Base-by-base conservation (phyloP, 345 rosid genomes). In the Schrenkiella parvula region DNA sequence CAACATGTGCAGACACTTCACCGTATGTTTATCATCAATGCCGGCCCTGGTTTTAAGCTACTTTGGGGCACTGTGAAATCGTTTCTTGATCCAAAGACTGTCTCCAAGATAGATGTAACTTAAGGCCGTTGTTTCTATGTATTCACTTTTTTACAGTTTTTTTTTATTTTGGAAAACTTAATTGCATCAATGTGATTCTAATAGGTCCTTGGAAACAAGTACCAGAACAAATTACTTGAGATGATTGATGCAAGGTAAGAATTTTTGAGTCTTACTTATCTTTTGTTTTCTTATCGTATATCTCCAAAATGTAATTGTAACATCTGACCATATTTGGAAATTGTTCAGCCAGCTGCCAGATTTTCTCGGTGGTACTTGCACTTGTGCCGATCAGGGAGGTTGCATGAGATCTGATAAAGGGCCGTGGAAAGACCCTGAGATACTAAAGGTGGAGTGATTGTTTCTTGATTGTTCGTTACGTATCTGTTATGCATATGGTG, bases 381-480 rank as follows among this genome's bases (percentile, higher is more conserved):
- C 81, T 55, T 95, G 98, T 74, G 84, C 86, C 15, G 84, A 86
- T 76, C 84, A 80, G 61, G 99, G 93, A 46, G 98, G 96, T 63
- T 91, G 99, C 73, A 85, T 95, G 93, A 82, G 81, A 72, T 95
- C 95, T 7, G 91, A 95, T 63, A 95, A 87, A 75, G 99, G 97
- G 41, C 99, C 99, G 1, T 91, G 99, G 99, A 87, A 87, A 70
- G 87, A 95, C 76, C 88, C 91, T 21, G 71, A 85, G 63, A 88
- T 95, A 75, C 62, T 88, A 75, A 87, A 87, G 92, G 97, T 95
- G 57, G 38, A 51, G 39, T 52, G 70, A 22, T 29, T 62, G 10
- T 62, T 18, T 29, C 32, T 64, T 57, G 42, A 41, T 19, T 17
- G 21, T 46, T 46, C 12, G 7, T 44, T 61, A 18, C 63, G 46